These are phyloP conservation scores for Hypholoma sublateritium DNA, from an alignment of 768 basidiomycete species.

Conservation along the genomic window DNA sequence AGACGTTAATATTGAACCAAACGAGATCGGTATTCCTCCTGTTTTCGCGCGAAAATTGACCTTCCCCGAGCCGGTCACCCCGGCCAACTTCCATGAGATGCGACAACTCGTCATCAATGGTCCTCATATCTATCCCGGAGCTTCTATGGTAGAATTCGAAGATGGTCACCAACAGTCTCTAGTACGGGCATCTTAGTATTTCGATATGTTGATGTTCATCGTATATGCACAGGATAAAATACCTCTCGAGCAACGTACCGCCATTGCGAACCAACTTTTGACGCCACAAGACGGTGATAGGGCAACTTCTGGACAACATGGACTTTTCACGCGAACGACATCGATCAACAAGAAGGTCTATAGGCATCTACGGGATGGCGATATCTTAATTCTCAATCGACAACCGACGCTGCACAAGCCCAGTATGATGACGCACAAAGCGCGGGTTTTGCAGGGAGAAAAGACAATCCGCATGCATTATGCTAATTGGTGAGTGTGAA, in stretches of 20 bases:
- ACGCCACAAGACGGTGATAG: slow-evolving; percentile 84
- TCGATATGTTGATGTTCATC: background rate
- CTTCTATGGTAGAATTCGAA: slow-evolving; percentile 92
- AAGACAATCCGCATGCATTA: slow-evolving; percentile 99
- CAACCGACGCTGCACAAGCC: slow-evolving; percentile 99
- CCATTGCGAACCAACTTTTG: slow-evolving; percentile 92
- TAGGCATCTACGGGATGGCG: slow-evolving; percentile 91
- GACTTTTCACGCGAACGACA: slow-evolving; percentile 74
- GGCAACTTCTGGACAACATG: slow-evolving; percentile 41
- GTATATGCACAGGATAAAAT: slow-evolving; percentile 66
- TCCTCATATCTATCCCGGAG: slow-evolving; percentile 86
- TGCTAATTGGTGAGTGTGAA: slow-evolving; percentile 82
- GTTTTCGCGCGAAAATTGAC: slow-evolving; percentile 97
- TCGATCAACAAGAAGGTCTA: slow-evolving; percentile 97
- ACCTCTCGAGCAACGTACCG: slow-evolving; percentile 85
- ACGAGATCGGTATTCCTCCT: slow-evolving; percentile 97
- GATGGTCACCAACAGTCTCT: slow-evolving; percentile 87
- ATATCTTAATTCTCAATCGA: slow-evolving; percentile 93
- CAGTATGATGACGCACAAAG: slow-evolving; percentile 98
- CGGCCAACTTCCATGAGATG: slow-evolving; percentile 85
- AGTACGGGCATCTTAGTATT: slow-evolving; percentile 38
- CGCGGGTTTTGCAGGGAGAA: slow-evolving; percentile 89
- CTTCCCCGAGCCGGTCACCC: slow-evolving; percentile 95
- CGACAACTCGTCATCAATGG: slow-evolving; percentile 90
- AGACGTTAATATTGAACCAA: slow-evolving; percentile 98